A percentile compares a stretch with the other conserved stretches of the same genome.
Evolutionary conservation across 1,284 basidiomycete genomes (phyloP).

Genomic region (Entoloma clypeatum): DNA sequence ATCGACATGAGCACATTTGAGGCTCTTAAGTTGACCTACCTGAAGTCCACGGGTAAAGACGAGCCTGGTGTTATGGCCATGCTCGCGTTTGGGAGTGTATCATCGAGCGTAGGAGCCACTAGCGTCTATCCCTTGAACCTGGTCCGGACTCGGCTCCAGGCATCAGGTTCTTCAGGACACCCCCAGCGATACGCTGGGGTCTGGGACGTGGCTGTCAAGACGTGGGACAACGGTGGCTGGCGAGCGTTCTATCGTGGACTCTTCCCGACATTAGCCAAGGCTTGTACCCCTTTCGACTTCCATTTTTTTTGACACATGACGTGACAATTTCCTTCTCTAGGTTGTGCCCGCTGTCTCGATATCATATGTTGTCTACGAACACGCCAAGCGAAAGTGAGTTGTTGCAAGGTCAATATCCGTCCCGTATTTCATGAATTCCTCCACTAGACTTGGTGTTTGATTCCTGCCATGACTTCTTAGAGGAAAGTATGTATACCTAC

Average conservation of each 20-base stretch:
- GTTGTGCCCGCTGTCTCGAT: conserved; percentile 94
- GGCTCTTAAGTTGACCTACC: conserved; percentile 82
- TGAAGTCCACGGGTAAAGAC: conserved; percentile 74
- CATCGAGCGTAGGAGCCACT: conserved; percentile 88
- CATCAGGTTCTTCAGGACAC: conserved; percentile 91
- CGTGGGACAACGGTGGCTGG: conserved; percentile 86
- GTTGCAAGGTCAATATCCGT: neutral
- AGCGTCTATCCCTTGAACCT: conserved; percentile 92
- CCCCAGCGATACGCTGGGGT: conserved; percentile 88
- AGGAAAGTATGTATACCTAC: conserved; percentile 9
- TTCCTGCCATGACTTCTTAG: conserved; percentile 12
- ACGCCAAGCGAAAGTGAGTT: conserved; percentile 69
- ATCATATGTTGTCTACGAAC: conserved; percentile 88
- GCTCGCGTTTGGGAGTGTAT: conserved; percentile 84
- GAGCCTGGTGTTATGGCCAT: conserved; percentile 83
- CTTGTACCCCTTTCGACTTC: conserved; percentile 22
- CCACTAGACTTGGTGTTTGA: conserved; percentile 42
- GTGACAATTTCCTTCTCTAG: conserved; percentile 34
- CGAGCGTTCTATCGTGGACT: conserved; percentile 94
- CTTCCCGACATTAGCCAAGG: conserved; percentile 89
- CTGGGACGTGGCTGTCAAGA: conserved; percentile 80
- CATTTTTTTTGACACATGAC: neutral
- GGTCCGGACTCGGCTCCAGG: conserved; percentile 92
- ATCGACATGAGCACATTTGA: conserved; percentile 97
- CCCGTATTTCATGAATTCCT: neutral